A percentile compares a stretch with the other conserved stretches of the same genome.
Evolutionary conservation across 176 grass and related monocot species (phyloP).

Genomic region (Cenchrus fungigraminus): DNA sequence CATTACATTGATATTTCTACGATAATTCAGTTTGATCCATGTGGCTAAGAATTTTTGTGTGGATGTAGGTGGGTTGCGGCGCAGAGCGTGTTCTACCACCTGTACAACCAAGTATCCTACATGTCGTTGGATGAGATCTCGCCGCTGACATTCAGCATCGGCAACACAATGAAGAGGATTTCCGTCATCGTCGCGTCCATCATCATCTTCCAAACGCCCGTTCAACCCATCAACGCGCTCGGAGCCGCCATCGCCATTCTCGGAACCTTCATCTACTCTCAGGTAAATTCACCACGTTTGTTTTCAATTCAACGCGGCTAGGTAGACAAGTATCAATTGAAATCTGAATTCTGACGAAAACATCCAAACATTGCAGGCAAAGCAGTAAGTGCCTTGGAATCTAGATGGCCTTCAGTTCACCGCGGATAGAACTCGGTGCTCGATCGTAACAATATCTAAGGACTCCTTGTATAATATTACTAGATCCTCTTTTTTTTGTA

Average conservation of each 20-base stretch:
- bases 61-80: constrained; percentile 82
- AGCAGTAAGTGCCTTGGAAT: constrained; percentile 22
- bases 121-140: constrained; percentile 96
- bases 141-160: constrained; percentile 88
- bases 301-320: background rate
- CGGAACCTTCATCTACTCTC: constrained; percentile 95
- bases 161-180: constrained; percentile 99
- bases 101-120: constrained; percentile 99
- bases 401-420: background rate
- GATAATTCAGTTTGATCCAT: constrained; percentile 38
- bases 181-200: constrained; percentile 93
- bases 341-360: constrained; percentile 22
- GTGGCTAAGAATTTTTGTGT: constrained; percentile 36
- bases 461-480: constrained; percentile 42
- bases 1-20: background rate
- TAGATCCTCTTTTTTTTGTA: constrained; percentile 26
- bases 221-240: constrained; percentile 88
- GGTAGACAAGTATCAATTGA: background rate
- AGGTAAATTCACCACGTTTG: constrained; percentile 52
- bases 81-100: constrained; percentile 97
- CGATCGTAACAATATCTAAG: constrained; percentile 23
- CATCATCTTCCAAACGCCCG: constrained; percentile 90
- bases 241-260: constrained; percentile 87
- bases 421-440: constrained; percentile 10
- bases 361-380: constrained; percentile 47